Percentiles rank a stretch among this genome's conserved stretches.
phyloP scores from a whole-genome alignment of 1,284 basidiomycete species.

The Neotropicomus parvogracilis region DNA sequence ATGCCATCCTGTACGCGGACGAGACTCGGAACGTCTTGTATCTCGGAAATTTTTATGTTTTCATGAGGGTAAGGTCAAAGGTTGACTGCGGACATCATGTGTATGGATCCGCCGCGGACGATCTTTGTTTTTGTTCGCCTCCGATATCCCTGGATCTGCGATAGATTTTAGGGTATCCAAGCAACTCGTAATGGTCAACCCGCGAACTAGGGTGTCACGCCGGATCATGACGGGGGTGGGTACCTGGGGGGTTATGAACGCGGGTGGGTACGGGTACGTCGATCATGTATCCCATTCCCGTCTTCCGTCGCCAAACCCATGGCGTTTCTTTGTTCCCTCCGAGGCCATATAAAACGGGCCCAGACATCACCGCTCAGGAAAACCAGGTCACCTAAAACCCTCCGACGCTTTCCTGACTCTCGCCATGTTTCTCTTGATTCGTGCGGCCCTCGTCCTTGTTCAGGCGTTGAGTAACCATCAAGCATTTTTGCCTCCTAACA shows the following conservation, averaged over 20 bases:
- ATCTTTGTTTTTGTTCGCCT: background rate
- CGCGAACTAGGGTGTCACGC: background rate
- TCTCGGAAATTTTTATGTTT: background rate
- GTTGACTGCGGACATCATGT: background rate
- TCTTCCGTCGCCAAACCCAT: conserved; percentile 6
- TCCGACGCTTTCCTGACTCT: background rate
- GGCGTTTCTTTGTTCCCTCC: background rate
- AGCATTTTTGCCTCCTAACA: conserved; percentile 59
- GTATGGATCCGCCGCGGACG: conserved; percentile 2
- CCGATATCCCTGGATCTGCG: background rate
- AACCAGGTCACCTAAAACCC: background rate
- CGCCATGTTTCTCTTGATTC: conserved; percentile 41
- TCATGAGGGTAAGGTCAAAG: background rate
- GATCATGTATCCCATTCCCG: conserved; percentile 7
- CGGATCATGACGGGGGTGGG: conserved; percentile 12
- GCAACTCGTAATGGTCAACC: background rate
- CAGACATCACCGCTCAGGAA: background rate
- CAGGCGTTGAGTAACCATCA: conserved; percentile 53
- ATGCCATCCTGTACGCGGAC: conserved; percentile 17
- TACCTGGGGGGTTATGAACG: background rate
- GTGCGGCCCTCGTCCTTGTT: conserved; percentile 44
- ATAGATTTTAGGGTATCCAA: background rate
- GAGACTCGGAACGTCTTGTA: background rate
- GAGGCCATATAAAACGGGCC: conserved; percentile 17
- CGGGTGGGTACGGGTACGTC: conserved; percentile 4